A percentile compares a stretch with the other conserved stretches of the same genome.
phyloP scores from a whole-genome alignment of 352 stramenopile genomes.

The Elongisporangium prolatum region DNA sequence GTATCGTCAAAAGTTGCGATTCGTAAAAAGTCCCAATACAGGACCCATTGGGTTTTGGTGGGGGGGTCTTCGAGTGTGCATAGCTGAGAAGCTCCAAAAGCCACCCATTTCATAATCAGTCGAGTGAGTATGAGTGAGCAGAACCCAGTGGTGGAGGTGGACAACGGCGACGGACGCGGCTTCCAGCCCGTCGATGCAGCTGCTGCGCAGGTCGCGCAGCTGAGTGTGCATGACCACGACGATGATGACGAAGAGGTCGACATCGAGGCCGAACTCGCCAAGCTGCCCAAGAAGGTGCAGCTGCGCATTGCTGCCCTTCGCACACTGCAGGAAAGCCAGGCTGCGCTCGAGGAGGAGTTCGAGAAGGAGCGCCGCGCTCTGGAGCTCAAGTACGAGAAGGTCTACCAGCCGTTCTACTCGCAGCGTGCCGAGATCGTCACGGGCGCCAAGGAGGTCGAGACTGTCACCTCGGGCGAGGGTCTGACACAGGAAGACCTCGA shows the following conservation, averaged over 20 bases:
- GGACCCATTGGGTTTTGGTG: background rate
- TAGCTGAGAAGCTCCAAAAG: slow-evolving; percentile 3
- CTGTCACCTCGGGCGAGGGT: slow-evolving; percentile 36
- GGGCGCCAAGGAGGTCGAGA: slow-evolving; percentile 70
- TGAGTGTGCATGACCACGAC: slow-evolving; percentile 21
- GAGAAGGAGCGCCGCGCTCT: slow-evolving; percentile 80
- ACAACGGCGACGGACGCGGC: slow-evolving; percentile 53
- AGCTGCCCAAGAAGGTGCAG: slow-evolving; percentile 67
- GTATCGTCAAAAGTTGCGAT: background rate
- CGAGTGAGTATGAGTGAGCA: slow-evolving; percentile 20
- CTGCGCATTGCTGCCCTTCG: slow-evolving; percentile 62
- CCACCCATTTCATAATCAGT: slow-evolving; percentile 12
- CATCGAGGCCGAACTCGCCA: slow-evolving; percentile 54
- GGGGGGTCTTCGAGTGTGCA: background rate
- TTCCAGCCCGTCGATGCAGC: slow-evolving; percentile 54
- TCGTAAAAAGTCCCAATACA: background rate
- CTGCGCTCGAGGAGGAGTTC: slow-evolving; percentile 74
- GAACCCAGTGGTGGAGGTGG: slow-evolving; percentile 55
- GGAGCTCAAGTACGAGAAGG: slow-evolving; percentile 87
- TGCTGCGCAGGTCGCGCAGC: slow-evolving; percentile 28
- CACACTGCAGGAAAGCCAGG: slow-evolving; percentile 76
- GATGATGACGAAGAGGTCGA: slow-evolving; percentile 23
- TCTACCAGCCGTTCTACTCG: slow-evolving; percentile 80
- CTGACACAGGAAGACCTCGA: slow-evolving; percentile 26
- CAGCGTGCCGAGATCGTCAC: slow-evolving; percentile 74